A percentile compares a stretch with the other conserved stretches of the same genome.
Conservation (phyloP, 2,329 filamentous ascomycete species). For the Claviceps sorghi region DNA sequence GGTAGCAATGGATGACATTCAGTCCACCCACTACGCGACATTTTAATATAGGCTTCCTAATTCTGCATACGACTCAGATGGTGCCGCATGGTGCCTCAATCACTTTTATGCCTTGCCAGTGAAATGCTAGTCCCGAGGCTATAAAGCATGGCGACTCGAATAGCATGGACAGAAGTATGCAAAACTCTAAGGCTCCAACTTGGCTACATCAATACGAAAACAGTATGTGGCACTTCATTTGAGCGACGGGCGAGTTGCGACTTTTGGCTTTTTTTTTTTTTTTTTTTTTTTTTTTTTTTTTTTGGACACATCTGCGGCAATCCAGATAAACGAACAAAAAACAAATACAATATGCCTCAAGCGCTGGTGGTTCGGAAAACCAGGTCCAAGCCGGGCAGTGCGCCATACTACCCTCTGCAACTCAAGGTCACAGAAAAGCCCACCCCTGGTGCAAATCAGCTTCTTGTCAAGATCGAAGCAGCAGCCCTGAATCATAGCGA, state of each 20-base stretch:
- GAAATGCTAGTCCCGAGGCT: too few species aligned
- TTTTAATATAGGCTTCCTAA: too few species aligned
- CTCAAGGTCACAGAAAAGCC: background rate
- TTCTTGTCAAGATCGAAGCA: conserved; percentile 62
- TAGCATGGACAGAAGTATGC: background rate
- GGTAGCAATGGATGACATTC: too few species aligned
- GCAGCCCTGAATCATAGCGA: conserved; percentile 89
- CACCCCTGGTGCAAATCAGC: conserved; percentile 45
- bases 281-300: background rate
- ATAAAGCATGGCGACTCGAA: too few species aligned
- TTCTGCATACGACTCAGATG: too few species aligned
- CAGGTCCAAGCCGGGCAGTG: background rate
- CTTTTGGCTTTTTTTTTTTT: background rate
- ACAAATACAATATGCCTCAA: conserved; percentile 1
- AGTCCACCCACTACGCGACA: too few species aligned
- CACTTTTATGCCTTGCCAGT: too few species aligned
- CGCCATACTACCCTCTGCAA: conserved; percentile 2
- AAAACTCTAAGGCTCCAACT: background rate
- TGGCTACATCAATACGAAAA: background rate
- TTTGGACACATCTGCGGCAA: background rate
- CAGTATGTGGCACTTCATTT: background rate
- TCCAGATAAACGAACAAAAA: background rate
- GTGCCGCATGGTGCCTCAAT: too few species aligned
- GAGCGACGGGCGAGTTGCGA: background rate
- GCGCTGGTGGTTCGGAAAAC: background rate